Percentiles rank a stretch among this genome's conserved stretches.
Evolutionary conservation across 352 stramenopile species (phyloP).

Genomic region (Globisporangium echinulatum): DNA sequence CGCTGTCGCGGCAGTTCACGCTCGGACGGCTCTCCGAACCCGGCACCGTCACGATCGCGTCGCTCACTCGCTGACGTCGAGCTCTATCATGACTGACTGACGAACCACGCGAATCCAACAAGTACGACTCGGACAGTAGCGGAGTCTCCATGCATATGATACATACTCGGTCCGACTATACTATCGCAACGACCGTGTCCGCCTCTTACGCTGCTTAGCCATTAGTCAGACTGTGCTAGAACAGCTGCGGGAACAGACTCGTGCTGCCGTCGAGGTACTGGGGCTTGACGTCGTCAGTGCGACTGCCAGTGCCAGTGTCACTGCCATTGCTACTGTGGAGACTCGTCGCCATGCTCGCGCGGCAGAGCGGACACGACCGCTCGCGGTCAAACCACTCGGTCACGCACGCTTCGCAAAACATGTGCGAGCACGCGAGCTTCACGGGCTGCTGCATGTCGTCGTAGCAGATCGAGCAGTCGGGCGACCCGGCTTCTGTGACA

Average conservation of each 20-base stretch:
- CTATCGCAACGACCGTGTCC: neutral
- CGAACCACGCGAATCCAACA: neutral
- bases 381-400: conserved; percentile 82
- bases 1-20: conserved; percentile 47
- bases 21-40: conserved; percentile 43
- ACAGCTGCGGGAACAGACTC: conserved; percentile 64
- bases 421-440: conserved; percentile 68
- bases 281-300: conserved; percentile 33
- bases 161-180: neutral
- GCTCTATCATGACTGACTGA: too few species aligned
- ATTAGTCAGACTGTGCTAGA: conserved; percentile 2
- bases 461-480: conserved; percentile 82
- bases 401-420: conserved; percentile 84
- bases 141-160: neutral
- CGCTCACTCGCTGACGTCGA: conserved; percentile 7
- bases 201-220: neutral
- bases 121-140: neutral
- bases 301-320: neutral
- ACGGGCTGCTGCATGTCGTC: conserved; percentile 65
- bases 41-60: conserved; percentile 39
- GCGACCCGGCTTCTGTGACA: conserved; percentile 45
- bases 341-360: conserved; percentile 36
- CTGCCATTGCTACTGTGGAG: conserved; percentile 10
- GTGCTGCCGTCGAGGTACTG: conserved; percentile 75
- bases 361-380: conserved; percentile 71